phyloP scores from a whole-genome alignment of 2,329 filamentous ascomycete genomes.

The Cladosporium austrohemisphaericum region DNA sequence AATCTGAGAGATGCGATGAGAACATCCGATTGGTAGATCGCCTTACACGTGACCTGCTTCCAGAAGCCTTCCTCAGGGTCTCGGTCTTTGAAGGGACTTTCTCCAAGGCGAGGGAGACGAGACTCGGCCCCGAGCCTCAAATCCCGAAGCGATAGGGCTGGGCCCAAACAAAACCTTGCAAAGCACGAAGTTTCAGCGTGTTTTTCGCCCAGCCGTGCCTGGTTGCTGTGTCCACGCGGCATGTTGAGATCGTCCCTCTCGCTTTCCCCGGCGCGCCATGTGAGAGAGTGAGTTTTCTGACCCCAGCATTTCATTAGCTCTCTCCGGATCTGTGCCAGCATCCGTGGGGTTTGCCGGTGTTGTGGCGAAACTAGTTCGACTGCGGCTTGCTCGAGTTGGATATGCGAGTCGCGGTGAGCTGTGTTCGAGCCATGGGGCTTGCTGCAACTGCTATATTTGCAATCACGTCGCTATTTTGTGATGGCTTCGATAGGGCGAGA shows the following conservation, averaged over 20 bases:
- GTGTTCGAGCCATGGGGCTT: too few relatives aligned
- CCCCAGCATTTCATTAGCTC: slow-evolving; percentile 3
- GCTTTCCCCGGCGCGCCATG: background rate
- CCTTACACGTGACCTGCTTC: background rate
- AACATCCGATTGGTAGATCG: background rate
- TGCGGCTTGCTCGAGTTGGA: too few relatives aligned
- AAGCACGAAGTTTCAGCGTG: background rate
- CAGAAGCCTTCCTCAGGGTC: background rate
- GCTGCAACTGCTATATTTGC: too few relatives aligned
- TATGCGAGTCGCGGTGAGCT: too few relatives aligned
- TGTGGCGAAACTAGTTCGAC: too few relatives aligned
- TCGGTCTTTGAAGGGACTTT: slow-evolving; percentile 1
- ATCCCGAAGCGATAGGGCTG: slow-evolving; percentile 3
- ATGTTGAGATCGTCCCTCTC: background rate
- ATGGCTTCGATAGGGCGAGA: too few relatives aligned
- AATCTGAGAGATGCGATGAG: background rate
- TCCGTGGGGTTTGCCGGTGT: slow-evolving; percentile 8
- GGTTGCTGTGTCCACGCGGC: background rate
- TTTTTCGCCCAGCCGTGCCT: too few relatives aligned
- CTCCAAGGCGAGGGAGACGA: slow-evolving; percentile 3
- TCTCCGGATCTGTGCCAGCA: slow-evolving; percentile 1
- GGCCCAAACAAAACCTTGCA: background rate
- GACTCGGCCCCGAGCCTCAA: slow-evolving; percentile 1
- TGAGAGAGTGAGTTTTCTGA: slow-evolving; percentile 3
- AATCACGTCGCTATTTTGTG: too few relatives aligned